Evolutionary conservation across 306 rosid genomes (phyloP).

Genomic region (Quercus glauca): DNA sequence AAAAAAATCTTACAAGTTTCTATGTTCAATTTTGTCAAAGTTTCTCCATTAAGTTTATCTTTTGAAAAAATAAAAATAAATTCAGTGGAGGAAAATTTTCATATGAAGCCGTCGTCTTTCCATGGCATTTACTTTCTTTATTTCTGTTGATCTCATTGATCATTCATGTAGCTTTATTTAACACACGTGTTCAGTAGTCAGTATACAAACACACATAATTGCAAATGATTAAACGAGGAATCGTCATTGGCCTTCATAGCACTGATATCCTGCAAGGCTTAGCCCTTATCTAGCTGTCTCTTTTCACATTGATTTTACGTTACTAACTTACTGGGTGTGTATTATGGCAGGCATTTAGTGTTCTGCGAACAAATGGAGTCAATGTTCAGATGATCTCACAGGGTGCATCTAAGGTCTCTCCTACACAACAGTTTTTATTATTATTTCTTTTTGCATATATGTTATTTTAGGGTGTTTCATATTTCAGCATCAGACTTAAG

Average conservation of each 20-base stretch:
- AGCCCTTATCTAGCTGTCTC: conserved; percentile 8
- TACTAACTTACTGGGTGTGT: conserved; percentile 13
- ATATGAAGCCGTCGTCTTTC: too few species aligned
- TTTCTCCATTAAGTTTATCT: background rate
- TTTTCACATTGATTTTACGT: conserved; percentile 12
- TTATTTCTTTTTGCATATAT: background rate
- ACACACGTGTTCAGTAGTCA: background rate
- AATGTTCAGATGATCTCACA: conserved; percentile 99
- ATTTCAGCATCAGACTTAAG: background rate
- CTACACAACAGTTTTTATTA: conserved; percentile 6
- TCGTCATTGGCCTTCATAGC: background rate
- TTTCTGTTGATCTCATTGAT: background rate
- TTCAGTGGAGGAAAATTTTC: too few species aligned
- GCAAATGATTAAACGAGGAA: background rate
- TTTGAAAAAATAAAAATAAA: too few species aligned
- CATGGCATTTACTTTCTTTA: background rate
- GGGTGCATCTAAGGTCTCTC: conserved; percentile 89
- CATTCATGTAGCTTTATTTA: background rate
- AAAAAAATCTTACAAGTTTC: background rate
- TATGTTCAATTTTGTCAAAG: background rate
- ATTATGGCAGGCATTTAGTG: conserved; percentile 67
- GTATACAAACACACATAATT: background rate
- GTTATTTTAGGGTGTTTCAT: background rate
- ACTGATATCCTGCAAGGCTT: conserved; percentile 1
- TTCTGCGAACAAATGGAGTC: conserved; percentile 75